A percentile compares a stretch with the other conserved stretches of the same genome.
Conservation (phyloP, 768 basidiomycete genomes). For the Gloeopeniophorella convolvens region DNA sequence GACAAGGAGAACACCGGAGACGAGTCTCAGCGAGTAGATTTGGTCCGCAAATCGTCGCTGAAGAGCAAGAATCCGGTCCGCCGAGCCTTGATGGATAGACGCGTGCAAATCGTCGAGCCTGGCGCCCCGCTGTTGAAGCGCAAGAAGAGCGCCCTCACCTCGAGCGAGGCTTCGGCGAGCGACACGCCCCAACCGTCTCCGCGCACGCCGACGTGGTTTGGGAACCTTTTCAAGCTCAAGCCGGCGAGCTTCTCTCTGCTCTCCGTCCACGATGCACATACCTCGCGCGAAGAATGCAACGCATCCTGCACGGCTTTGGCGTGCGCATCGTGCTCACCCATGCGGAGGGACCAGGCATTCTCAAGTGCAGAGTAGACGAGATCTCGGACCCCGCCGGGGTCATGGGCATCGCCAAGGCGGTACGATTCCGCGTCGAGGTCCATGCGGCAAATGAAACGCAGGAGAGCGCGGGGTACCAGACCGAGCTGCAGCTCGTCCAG, state of each 20-base stretch:
- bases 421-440: constrained; percentile 81
- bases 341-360: constrained; percentile 52
- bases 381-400: constrained; percentile 48
- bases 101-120: constrained; percentile 53
- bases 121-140: constrained; percentile 22
- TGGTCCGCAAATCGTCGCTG: constrained; percentile 37
- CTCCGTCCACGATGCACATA: constrained; percentile 52
- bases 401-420: constrained; percentile 54
- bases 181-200: constrained; percentile 40
- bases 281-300: constrained; percentile 70
- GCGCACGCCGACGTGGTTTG: constrained; percentile 66
- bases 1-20: constrained; percentile 55
- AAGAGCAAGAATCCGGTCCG: constrained; percentile 27
- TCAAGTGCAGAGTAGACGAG: constrained; percentile 77
- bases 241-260: constrained; percentile 52
- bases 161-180: constrained; percentile 8
- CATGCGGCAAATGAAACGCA: constrained; percentile 36
- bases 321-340: constrained; percentile 62
- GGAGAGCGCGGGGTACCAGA: constrained; percentile 42
- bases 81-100: constrained; percentile 24
- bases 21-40: neutral
- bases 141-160: constrained; percentile 31
- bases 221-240: constrained; percentile 83
- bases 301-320: constrained; percentile 65
- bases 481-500: constrained; percentile 60